Evolutionary conservation across 768 basidiomycete species (phyloP), one percentile per base, ranked within the genome.

Genomic region (Ephemerocybe angulata): DNA sequence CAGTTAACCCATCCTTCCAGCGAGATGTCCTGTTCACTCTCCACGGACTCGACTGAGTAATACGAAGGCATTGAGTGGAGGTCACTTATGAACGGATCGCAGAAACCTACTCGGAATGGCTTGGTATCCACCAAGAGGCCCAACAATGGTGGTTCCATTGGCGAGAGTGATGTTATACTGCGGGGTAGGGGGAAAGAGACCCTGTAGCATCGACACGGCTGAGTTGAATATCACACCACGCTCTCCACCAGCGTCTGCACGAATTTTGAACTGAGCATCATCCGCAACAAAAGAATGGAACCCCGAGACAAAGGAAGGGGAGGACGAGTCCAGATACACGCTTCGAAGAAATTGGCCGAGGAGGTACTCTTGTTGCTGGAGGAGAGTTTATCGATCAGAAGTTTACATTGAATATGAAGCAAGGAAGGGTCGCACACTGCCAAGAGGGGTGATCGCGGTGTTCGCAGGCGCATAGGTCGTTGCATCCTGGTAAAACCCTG

Each of bases 191-290:
- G 87, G 88, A 70, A 79, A 86, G 41, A 90, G 64, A 12, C 88
- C 88, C 65, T 90, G 89, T 10, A 85, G 67, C 49, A 90, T 67
- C 0, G 88, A 85, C 24, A 80, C 70, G 10, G 87, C 84, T 4
- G 85, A 84, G 60, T 88, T 82, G 57, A 76, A 76, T 40, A 85
- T 83, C n/a, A 86, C 84, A 31, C 76, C 80, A 17, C 78, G 80
- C 68, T 90, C 88, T 17, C 82, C 86, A 5, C 85, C 85, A 25
- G 79, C 81, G 66, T 90, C 87, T 1, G 88, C 87, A 17, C 77
- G 79, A 49, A 84, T 76, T 11, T 63, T 60, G 15, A 79, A 58
- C 57, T 78, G 75, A 13, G 60, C 58, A 52, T 67, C 66, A 49
- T 80, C 61, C 6, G 70, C 74, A 29, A 77, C 48, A 3, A 68